phyloP scores from a whole-genome alignment of 2,329 filamentous ascomycete species.

The Hortaea sp. region DNA sequence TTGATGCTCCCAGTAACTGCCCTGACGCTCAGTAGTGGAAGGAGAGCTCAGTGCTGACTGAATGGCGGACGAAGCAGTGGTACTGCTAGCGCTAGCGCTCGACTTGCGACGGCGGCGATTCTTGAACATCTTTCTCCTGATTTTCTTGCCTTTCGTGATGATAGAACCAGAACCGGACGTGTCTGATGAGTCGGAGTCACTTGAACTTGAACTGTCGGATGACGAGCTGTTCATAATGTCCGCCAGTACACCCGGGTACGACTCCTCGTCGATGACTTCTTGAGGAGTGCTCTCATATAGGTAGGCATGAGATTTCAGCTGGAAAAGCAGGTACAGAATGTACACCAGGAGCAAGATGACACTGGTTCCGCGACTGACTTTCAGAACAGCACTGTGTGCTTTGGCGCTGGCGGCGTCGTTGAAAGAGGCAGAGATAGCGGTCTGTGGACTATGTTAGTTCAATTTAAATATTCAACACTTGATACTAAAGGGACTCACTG shows the following conservation, averaged over 20 bases:
- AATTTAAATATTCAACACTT: slow-evolving; percentile 3
- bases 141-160: slow-evolving; percentile 58
- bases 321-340: slow-evolving; percentile 73
- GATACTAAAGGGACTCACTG: slow-evolving; percentile 40
- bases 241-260: slow-evolving; percentile 72
- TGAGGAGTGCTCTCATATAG: slow-evolving; percentile 89
- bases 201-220: slow-evolving; percentile 41
- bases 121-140: slow-evolving; percentile 62
- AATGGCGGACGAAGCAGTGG: slow-evolving; percentile 42
- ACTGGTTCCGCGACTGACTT: slow-evolving; percentile 83
- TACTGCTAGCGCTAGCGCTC: slow-evolving; percentile 59
- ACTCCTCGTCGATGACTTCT: slow-evolving; percentile 84
- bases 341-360: slow-evolving; percentile 78
- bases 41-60: slow-evolving; percentile 37
- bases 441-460: slow-evolving; percentile 36
- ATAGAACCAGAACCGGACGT: slow-evolving; percentile 49
- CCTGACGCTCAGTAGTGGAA: slow-evolving; percentile 28
- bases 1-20: slow-evolving; percentile 29
- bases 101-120: slow-evolving; percentile 65
- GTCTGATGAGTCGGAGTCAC: slow-evolving; percentile 51
- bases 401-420: slow-evolving; percentile 21
- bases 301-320: slow-evolving; percentile 84
- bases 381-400: slow-evolving; percentile 35
- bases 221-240: slow-evolving; percentile 69
- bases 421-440: slow-evolving; percentile 88